Conservation (phyloP, 208 protist species). For the Endotrypanum monterogeii region DNA sequence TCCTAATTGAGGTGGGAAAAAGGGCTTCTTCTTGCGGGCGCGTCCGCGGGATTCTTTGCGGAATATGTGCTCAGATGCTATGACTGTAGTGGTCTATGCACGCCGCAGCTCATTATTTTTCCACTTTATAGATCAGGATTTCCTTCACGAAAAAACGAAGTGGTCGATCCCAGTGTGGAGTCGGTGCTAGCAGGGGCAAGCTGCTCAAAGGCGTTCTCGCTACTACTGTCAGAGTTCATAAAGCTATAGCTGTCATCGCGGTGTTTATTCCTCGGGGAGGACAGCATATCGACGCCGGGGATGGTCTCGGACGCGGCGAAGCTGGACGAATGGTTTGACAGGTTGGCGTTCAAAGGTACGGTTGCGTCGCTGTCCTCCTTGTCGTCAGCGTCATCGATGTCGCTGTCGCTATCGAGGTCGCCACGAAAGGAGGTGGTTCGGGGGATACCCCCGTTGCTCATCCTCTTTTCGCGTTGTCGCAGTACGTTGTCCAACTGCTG, state of each 20-base stretch:
- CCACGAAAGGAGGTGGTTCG: not conserved
- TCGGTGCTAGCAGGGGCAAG: too few relatives aligned
- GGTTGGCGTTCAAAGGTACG: not conserved
- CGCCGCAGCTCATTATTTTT: too few relatives aligned
- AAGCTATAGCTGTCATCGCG: not conserved
- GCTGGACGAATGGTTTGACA: not conserved
- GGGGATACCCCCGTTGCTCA: not conserved
- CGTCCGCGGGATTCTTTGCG: too few relatives aligned
- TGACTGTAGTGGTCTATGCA: too few relatives aligned
- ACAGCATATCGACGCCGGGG: not conserved
- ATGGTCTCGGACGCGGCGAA: not conserved
- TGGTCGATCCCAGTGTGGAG: not conserved
- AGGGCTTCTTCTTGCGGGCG: too few relatives aligned
- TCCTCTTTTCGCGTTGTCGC: not conserved
- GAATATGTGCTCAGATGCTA: too few relatives aligned
- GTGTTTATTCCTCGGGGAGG: not conserved
- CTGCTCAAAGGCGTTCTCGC: not conserved
- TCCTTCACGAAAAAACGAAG: not conserved
- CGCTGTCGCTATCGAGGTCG: not conserved
- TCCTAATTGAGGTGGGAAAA: too few relatives aligned
- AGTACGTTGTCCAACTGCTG: not conserved
- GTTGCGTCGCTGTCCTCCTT: not conserved
- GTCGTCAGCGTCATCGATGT: not conserved
- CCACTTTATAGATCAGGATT: too few relatives aligned
- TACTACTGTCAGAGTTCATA: not conserved